Percentiles rank a stretch among this genome's conserved stretches.
Conservation (phyloP, 148 eudicot genomes). For the Silene conica region DNA sequence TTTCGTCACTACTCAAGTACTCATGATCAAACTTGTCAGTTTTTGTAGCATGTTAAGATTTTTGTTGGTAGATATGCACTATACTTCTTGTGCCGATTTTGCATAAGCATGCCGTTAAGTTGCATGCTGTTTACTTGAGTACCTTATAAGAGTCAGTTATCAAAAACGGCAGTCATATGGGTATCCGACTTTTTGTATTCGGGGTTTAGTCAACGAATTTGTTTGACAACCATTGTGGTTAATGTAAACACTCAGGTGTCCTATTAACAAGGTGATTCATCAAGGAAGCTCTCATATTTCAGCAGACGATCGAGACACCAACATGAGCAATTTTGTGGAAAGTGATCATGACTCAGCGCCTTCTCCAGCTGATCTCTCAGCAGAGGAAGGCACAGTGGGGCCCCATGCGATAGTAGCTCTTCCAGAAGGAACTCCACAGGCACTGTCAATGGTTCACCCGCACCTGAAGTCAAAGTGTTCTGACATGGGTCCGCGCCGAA, state of each 20-base stretch:
- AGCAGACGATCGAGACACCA: constrained; percentile 29
- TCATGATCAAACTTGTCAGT: too few species aligned
- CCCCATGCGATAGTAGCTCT: constrained; percentile 54
- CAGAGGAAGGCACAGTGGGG: constrained; percentile 47
- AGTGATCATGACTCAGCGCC: constrained; percentile 96
- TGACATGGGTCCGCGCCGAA: constrained; percentile 79
- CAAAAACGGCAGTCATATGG: too few species aligned
- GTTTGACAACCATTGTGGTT: constrained; percentile 8
- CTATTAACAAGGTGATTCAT: constrained; percentile 25
- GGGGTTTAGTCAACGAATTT: neutral
- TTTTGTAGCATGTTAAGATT: too few species aligned
- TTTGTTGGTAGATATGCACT: too few species aligned
- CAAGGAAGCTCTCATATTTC: constrained; percentile 36
- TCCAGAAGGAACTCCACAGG: constrained; percentile 47
- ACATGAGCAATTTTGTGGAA: constrained; percentile 48
- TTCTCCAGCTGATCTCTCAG: constrained; percentile 51
- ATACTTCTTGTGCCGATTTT: too few species aligned
- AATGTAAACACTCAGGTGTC: constrained; percentile 40
- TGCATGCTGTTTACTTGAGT: too few species aligned
- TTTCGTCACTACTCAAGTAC: too few species aligned
- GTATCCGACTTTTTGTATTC: too few species aligned
- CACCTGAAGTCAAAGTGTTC: constrained; percentile 53
- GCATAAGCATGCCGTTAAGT: too few species aligned
- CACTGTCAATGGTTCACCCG: constrained; percentile 54
- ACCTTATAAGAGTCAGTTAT: too few species aligned